Conservation (phyloP, 2,329 filamentous ascomycete genomes). For the Penicillium psychrosexuale region DNA sequence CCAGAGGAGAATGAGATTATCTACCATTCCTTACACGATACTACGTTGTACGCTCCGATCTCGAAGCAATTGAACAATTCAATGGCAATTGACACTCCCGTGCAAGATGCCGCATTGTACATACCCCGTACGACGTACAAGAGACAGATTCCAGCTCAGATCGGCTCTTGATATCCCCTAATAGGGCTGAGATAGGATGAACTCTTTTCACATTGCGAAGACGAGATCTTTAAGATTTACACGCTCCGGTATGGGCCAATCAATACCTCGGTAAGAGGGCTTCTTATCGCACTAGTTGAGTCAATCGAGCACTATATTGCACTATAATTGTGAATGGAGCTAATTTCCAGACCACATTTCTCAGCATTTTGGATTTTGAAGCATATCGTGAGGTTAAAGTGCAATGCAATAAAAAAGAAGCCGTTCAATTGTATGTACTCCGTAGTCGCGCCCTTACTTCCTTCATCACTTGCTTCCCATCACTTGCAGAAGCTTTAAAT, state of each 20-base stretch:
- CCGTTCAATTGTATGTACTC: slow-evolving; percentile 4
- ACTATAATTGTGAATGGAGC: background rate
- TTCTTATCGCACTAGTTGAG: background rate
- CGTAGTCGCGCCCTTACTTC: background rate
- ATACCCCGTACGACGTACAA: background rate
- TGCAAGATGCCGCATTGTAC: background rate
- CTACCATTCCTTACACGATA: slow-evolving; percentile 23
- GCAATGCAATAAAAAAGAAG: background rate
- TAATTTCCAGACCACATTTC: background rate
- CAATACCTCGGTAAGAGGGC: slow-evolving; percentile 3
- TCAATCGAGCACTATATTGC: background rate
- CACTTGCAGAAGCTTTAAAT: slow-evolving; percentile 28
- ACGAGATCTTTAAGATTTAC: slow-evolving; percentile 1
- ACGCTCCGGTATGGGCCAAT: slow-evolving; percentile 12
- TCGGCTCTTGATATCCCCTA: background rate
- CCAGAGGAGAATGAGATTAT: slow-evolving; percentile 3
- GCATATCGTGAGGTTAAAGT: background rate
- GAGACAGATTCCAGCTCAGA: background rate
- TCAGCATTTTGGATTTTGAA: background rate
- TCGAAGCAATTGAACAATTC: background rate
- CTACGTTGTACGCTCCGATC: slow-evolving; percentile 8
- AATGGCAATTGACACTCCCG: background rate
- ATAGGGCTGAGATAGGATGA: background rate
- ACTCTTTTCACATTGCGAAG: background rate
- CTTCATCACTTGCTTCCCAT: slow-evolving; percentile 15